Evolutionary conservation across 495 filamentous ascomycete genomes (phyloP).

Genomic region (Jackrogersella multiformis): DNA sequence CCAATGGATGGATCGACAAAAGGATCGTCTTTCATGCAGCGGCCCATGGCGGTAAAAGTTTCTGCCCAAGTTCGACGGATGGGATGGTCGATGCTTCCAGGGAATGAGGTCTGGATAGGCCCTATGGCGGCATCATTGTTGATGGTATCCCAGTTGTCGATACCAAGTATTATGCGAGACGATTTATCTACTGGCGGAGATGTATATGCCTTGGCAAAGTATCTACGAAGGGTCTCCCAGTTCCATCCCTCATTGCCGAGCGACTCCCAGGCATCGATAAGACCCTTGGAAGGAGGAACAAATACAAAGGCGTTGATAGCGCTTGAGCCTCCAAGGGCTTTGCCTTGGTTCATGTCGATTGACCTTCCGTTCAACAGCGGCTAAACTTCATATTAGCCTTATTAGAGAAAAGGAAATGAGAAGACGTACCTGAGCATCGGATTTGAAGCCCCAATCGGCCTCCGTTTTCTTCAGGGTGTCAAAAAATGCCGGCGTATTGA

Average conservation of each 20-base stretch:
- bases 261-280: constrained; percentile 51
- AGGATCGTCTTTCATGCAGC: not conserved
- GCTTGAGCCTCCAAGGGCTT: constrained; percentile 36
- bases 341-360: constrained; percentile 52
- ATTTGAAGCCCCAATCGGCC: constrained; percentile 28
- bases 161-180: not conserved
- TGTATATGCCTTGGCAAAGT: constrained; percentile 31
- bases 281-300: constrained; percentile 11
- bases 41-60: not conserved
- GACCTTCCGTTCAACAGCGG: constrained; percentile 17
- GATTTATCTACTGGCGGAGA: not conserved
- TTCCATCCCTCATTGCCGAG: constrained; percentile 54
- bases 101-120: not conserved
- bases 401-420: too few relatives aligned
- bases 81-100: not conserved
- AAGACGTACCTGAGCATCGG: constrained; percentile 39
- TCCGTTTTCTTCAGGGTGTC: constrained; percentile 16
- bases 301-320: constrained; percentile 37
- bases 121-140: not conserved
- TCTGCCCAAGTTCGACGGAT: not conserved
- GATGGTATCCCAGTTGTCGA: not conserved
- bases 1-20: not conserved
- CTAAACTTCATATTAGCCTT: not conserved
- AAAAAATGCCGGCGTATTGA: constrained; percentile 44
- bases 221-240: constrained; percentile 32